Base-by-base conservation (phyloP, 2,329 filamentous ascomycete species). In the Alternaria infectoria region DNA sequence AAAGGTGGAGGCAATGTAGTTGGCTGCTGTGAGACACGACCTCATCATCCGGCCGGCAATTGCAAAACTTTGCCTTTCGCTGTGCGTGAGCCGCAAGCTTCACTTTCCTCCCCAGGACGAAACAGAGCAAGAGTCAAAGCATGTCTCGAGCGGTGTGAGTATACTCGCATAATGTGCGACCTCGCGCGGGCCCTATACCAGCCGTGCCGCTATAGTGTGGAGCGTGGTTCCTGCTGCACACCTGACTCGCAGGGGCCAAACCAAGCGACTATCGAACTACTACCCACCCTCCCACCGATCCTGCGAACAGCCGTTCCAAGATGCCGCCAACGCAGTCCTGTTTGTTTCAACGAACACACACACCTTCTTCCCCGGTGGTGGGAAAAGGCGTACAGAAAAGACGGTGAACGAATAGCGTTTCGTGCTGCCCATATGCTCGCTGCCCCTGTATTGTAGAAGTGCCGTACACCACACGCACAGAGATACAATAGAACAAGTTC, bases 261-360 rank as follows among this genome's bases (percentile, higher is more conserved):
- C 21, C 25, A 25, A n/a, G 28, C 36, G 15, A 19, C 32, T 9
- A 43, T 12, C 26, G 28, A 43, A 44, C 44, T 36, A 46, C 51
- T 17, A 56, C 50, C 30, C 13, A 32, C 19, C 51, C 12, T 49
- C 50, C 30, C 13, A 32, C 19, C 40, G 54, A 61, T 58, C 44
- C 62, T 64, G 58, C 58, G 58, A 64, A 64, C 62, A 61, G 54
- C 54, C 62, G 59, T 62, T 64, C 49, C 21, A 52, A 50, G 17
- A 50, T 61, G 43, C 44, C 32, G 12, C 36, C 45, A 51, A 60
- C 46, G 50, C 61, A 51, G 11, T 23, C 26, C 57, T 47, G 17
- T 47, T 45, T 23, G n/a, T 19, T 19, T 36, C 47, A 30, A 58
- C 30, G 23, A 51, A 40, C 45, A 40, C 36, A 40, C 45, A 40